phyloP scores from a whole-genome alignment of 2,329 filamentous ascomycete species.

The Microsporum ferrugineum region DNA sequence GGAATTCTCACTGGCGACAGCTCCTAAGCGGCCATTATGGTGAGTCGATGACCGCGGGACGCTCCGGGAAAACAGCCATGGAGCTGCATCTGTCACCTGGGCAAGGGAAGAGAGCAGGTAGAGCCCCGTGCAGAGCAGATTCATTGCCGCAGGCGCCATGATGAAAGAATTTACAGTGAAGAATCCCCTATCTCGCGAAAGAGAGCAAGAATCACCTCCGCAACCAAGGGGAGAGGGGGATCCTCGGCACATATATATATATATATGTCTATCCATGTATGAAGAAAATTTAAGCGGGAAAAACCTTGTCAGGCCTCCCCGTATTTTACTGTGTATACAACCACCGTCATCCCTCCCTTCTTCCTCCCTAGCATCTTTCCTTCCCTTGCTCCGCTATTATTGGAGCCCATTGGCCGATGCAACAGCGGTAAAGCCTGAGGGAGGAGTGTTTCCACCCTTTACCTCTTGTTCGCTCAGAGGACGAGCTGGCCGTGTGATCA shows the following conservation, averaged over 20 bases:
- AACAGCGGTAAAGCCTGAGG: neutral
- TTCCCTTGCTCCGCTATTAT: neutral
- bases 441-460: neutral
- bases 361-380: neutral
- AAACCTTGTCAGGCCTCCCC: neutral
- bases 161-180: slow-evolving; percentile 4
- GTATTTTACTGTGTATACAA: neutral
- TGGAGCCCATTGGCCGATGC: neutral
- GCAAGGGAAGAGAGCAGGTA: slow-evolving; percentile 12
- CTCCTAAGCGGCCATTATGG: slow-evolving; percentile 36
- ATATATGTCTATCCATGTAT: neutral
- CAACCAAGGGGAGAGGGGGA: neutral
- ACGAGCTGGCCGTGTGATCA: neutral
- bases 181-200: neutral
- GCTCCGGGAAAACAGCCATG: neutral
- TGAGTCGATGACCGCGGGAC: neutral
- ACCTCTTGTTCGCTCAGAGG: neutral
- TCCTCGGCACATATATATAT: neutral
- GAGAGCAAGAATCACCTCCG: neutral
- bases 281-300: neutral
- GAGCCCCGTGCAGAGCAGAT: slow-evolving; percentile 9
- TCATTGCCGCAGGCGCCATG: slow-evolving; percentile 8
- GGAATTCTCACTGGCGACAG: slow-evolving; percentile 57
- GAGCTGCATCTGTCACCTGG: slow-evolving; percentile 4
- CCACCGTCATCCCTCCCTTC: neutral